phyloP scores from a whole-genome alignment of 2,329 filamentous ascomycete genomes.

The Talaromyces sp. region DNA sequence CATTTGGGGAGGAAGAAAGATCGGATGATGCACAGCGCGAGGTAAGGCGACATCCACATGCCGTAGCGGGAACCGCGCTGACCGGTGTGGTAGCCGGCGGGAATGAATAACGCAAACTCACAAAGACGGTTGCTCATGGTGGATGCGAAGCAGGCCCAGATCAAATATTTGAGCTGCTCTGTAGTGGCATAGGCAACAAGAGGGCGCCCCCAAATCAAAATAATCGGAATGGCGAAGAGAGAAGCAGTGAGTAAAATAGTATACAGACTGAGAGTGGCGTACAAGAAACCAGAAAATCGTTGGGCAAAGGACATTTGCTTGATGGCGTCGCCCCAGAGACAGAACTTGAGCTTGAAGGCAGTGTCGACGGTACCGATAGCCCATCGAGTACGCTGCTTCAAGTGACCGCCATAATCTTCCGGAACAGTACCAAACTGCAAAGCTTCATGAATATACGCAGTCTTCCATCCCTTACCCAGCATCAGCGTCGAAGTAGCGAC shows the following conservation, averaged over 20 bases:
- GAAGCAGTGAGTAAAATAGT: slow-evolving; percentile 55
- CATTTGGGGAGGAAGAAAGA: slow-evolving; percentile 58
- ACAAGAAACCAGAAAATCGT: slow-evolving; percentile 59
- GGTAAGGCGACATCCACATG: slow-evolving; percentile 63
- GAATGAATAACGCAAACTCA: slow-evolving; percentile 58
- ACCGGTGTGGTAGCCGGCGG: slow-evolving; percentile 58
- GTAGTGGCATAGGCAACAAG: slow-evolving; percentile 56
- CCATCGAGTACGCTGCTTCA: slow-evolving; percentile 40
- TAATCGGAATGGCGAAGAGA: slow-evolving; percentile 58
- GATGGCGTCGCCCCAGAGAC: slow-evolving; percentile 54
- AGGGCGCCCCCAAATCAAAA: slow-evolving; percentile 55
- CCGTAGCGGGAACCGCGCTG: slow-evolving; percentile 56
- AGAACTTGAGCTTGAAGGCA: slow-evolving; percentile 59
- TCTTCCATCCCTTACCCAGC: slow-evolving; percentile 61
- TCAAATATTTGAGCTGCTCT: slow-evolving; percentile 57
- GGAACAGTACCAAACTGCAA: slow-evolving; percentile 56
- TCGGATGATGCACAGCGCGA: slow-evolving; percentile 56
- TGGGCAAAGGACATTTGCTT: slow-evolving; percentile 55
- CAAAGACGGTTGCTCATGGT: slow-evolving; percentile 53
- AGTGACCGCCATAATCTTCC: slow-evolving; percentile 35
- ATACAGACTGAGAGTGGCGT: slow-evolving; percentile 55
- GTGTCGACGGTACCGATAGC: slow-evolving; percentile 53
- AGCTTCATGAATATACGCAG: slow-evolving; percentile 58
- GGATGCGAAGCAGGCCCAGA: slow-evolving; percentile 54
- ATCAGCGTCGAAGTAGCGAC: slow-evolving; percentile 58